phyloP scores from a whole-genome alignment of 768 basidiomycete species.

The Calvatia gigantea region DNA sequence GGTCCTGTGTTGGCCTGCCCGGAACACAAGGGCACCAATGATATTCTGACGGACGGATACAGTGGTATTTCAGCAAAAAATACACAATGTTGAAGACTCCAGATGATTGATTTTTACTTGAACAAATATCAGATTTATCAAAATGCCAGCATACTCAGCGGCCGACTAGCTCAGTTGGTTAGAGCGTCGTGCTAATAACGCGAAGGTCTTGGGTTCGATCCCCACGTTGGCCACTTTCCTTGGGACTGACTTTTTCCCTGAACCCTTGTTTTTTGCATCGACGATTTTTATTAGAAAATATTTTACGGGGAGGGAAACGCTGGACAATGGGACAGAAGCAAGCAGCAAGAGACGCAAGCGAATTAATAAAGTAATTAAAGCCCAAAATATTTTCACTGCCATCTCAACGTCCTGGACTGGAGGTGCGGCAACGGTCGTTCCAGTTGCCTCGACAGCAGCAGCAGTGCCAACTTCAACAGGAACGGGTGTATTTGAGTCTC shows the following conservation, averaged over 20 bases:
- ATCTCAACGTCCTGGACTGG: conserved; percentile 51
- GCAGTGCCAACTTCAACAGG: conserved; percentile 5
- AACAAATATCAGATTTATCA: too few relatives aligned
- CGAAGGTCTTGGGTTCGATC: conserved; percentile 54
- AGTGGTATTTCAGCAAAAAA: too few relatives aligned
- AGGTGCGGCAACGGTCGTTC: conserved; percentile 14
- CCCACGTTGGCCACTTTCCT: conserved; percentile 16
- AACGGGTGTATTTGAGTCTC: conserved; percentile 40
- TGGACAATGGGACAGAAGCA: background rate
- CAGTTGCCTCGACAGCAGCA: conserved; percentile 8
- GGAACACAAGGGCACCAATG: too few relatives aligned
- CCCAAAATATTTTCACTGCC: conserved; percentile 21
- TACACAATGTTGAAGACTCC: too few relatives aligned
- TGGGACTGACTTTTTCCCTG: background rate
- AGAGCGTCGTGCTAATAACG: conserved; percentile 82
- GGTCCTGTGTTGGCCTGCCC: too few relatives aligned
- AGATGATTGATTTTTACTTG: too few relatives aligned
- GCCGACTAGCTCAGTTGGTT: conserved; percentile 85
- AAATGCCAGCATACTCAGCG: too few relatives aligned
- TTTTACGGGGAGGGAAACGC: background rate
- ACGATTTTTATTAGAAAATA: background rate
- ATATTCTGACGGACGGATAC: too few relatives aligned
- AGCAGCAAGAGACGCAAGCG: conserved; percentile 5
- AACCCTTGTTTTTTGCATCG: background rate
- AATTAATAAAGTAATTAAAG: conserved; percentile 10